Base-by-base conservation (phyloP, 495 filamentous ascomycete genomes). In the Glonium stellatum region DNA sequence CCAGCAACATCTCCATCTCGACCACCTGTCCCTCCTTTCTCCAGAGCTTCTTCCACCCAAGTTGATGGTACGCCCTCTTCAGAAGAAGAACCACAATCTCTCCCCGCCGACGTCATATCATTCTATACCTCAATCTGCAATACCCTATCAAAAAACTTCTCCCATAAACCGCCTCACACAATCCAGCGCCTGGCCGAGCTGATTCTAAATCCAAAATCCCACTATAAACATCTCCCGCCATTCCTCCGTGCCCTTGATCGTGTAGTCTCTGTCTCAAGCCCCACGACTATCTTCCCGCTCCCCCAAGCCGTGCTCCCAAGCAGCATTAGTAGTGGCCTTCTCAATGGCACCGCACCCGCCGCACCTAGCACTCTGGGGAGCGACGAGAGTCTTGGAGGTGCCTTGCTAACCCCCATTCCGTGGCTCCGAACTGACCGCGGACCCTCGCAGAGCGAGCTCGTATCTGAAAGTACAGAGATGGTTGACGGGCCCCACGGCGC, bases 121-220 rank as follows among this genome's bases (percentile, higher is more conserved):
- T 81, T 89, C 47, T 77, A 93, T 55, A 67, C 73, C 48, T 84
- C 83, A 27, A 88, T 93, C 51, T 83, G 79, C 23, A 79, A 76
- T 4, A 85, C 82, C n/a, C 77, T 98, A 44, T 77, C 74, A 39
- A 76, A 75, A 3, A 80, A 81, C 61, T 98, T 98, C 73, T 39
- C 79, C 27, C 73, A 77, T 0, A 82, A 88, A 60, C 93, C 93
- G 0, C 93, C 93, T 0, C 90, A 97, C 69, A 97, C 93, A 0
- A 79, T 96, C 54, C 93, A 98, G 73, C 87, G 93, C 46, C 80
- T 98, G 35, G 82, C 93, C 19, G 93, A 98, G 78, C 87, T 98
- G n/a, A 78, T 97, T 41, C 78, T 93, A 12, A 70, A 71, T 18
- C 93, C 93, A 6, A 86, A 75, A 41, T 76, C 79, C 44, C 89